Percentiles rank a stretch among this genome's conserved stretches.
These are phyloP conservation scores for Hippophae gyantsensis DNA, from an alignment of 306 rosid genomes.

Conservation along the genomic window DNA sequence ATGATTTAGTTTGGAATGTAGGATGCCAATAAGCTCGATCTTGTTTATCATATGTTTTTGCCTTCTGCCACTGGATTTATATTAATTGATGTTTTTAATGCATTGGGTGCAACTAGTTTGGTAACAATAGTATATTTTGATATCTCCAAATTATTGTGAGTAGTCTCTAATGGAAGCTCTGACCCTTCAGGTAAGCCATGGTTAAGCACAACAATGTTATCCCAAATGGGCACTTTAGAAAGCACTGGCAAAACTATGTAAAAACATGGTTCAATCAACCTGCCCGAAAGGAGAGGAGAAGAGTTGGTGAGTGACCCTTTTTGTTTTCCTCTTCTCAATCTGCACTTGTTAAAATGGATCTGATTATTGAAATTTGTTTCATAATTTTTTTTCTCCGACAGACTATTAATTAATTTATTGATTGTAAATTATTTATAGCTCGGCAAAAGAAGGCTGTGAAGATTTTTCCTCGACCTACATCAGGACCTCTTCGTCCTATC, in stretches of 20 bases:
- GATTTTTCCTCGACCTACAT: constrained; percentile 57
- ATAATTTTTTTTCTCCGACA: background rate
- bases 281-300: constrained; percentile 55
- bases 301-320: constrained; percentile 27
- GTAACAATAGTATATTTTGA: background rate
- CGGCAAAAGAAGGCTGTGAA: constrained; percentile 66
- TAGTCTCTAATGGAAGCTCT: background rate
- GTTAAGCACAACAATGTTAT: constrained; percentile 72
- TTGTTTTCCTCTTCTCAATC: too few relatives aligned
- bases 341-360: too few relatives aligned
- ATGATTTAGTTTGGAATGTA: too few relatives aligned
- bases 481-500: constrained; percentile 52
- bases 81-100: background rate
- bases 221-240: constrained; percentile 53
- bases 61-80: too few relatives aligned
- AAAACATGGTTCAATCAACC: constrained; percentile 75
- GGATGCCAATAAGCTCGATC: too few relatives aligned
- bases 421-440: constrained; percentile 23
- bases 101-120: background rate
- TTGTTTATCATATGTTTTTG: too few relatives aligned
- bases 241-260: constrained; percentile 69
- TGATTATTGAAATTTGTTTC: background rate
- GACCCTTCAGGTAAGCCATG: constrained; percentile 37
- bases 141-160: background rate
- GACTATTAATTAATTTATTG: background rate